Evolutionary conservation across 805 yeast species (phyloP).

Genomic region (Citeromyces nyonsensis): DNA sequence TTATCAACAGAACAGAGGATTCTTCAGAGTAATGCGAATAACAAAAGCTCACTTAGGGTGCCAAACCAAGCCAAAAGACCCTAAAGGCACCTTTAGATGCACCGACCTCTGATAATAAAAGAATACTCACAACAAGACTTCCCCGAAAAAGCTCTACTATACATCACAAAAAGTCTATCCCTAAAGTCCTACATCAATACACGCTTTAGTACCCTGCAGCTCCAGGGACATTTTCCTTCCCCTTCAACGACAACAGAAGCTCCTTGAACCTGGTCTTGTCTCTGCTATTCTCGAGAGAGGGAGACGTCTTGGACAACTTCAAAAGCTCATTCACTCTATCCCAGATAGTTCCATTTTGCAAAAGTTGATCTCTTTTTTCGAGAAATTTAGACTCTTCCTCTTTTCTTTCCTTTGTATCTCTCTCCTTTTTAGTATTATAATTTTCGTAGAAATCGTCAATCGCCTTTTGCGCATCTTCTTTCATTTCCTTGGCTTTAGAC

Average conservation of each 20-base stretch:
- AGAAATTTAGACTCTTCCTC: slow-evolving; percentile 59
- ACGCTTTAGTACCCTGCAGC: slow-evolving; percentile 29
- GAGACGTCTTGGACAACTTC: slow-evolving; percentile 16
- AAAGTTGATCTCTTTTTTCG: slow-evolving; percentile 56
- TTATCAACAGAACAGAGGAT: no score
- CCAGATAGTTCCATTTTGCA: slow-evolving; percentile 35
- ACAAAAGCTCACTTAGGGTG: no score
- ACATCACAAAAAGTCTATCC: no score
- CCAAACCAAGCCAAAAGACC: no score
- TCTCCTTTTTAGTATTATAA: slow-evolving; percentile 74
- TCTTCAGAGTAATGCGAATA: no score
- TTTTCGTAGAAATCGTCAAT: slow-evolving; percentile 87
- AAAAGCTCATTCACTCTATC: slow-evolving; percentile 33
- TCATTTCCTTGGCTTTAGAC: slow-evolving; percentile 47
- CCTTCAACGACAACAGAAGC: slow-evolving; percentile 33
- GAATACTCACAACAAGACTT: no score
- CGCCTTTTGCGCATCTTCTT: slow-evolving; percentile 64
- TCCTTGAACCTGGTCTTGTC: slow-evolving; percentile 39
- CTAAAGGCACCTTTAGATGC: no score
- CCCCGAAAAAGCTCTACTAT: no score
- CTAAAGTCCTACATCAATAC: background rate
- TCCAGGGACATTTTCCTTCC: slow-evolving; percentile 39
- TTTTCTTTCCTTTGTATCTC: slow-evolving; percentile 43
- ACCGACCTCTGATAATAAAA: no score
- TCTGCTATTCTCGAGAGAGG: slow-evolving; percentile 18